phyloP scores from a whole-genome alignment of 1,139 yeast genomes.

The Sugiyamaella xylanicola region DNA sequence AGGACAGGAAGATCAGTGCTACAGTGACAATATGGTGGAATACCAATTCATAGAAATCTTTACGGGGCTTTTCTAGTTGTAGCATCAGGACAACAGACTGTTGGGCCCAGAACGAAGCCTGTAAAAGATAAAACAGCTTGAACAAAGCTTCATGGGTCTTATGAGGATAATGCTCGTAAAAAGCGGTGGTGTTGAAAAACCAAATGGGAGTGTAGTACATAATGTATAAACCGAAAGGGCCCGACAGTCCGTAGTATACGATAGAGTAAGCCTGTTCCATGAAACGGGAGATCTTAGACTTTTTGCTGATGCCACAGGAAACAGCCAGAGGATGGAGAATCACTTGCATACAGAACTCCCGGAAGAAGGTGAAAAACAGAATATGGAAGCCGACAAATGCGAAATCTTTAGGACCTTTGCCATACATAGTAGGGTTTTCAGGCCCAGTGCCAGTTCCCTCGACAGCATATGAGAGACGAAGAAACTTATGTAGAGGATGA shows the following conservation, averaged over 20 bases:
- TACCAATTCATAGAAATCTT: constrained; percentile 86
- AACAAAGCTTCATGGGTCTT: constrained; percentile 66
- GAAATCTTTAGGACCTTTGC: constrained; percentile 84
- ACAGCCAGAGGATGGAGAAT: constrained; percentile 72
- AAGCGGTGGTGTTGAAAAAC: constrained; percentile 82
- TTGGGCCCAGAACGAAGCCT: constrained; percentile 97
- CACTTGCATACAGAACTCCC: constrained; percentile 89
- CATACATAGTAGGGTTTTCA: constrained; percentile 52
- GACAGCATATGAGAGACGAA: constrained; percentile 68
- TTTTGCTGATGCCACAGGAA: constrained; percentile 54
- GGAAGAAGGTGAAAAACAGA: constrained; percentile 81
- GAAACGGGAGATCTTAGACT: constrained; percentile 71
- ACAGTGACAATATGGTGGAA: constrained; percentile 93
- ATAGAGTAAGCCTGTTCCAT: constrained; percentile 91
- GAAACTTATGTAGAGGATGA: constrained; percentile 66
- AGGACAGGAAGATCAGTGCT: constrained; percentile 84
- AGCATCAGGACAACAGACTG: constrained; percentile 80
- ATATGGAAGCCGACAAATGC: constrained; percentile 78
- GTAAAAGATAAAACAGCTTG: constrained; percentile 83
- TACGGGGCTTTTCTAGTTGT: constrained; percentile 92
- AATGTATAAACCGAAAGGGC: constrained; percentile 86
- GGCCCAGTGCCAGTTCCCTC: constrained; percentile 41
- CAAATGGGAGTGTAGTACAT: constrained; percentile 84
- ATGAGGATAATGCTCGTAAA: constrained; percentile 84
- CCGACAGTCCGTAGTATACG: constrained; percentile 75